Base-by-base conservation (phyloP, 495 filamentous ascomycete species). In the Aspergillus nidulans region DNA sequence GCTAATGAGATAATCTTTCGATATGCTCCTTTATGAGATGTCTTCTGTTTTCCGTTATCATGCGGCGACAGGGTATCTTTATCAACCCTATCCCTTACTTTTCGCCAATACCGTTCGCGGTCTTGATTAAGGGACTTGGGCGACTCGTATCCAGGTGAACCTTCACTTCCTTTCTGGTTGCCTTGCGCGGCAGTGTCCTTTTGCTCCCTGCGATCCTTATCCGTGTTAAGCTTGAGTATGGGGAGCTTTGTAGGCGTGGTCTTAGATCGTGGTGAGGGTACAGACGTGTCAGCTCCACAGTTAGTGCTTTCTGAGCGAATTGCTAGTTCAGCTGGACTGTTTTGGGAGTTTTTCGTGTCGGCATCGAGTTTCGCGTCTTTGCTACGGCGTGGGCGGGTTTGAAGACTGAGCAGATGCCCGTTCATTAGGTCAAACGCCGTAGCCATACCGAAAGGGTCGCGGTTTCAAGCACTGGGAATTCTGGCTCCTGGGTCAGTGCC, bases 191-290 rank as follows among this genome's bases (percentile, higher is more conserved):
- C 15, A n/a, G 28, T 32, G n/a, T 46, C 24, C 8, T 60, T 46
- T 16, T 19, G 39, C 3, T 59, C 41, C 10, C 62, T 55, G 6
- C 58, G 62, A 15, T 30, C 50, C 16, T 54, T 68, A 6, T 70
- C 67, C 6, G 42, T 12, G 9, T 62, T 43, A 1, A 45, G 21
- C 32, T 57, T 74, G 0, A 69, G 63, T 4, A 72, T 39, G 0
- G 72, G 72, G 40, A 75, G 70, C 46, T 65, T 71, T 28, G 70
- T 75, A 3, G 57, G 53, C 56, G 64, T 72, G 0, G 49, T 24
- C 56, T 64, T 72, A 0, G 49, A 34, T 41, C 41, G 63, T 21
- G 61, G 62, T 28, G 21, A 50, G 4, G 40, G 47, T 32, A 28
- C 12, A 13, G 42, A 46, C 26, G 10, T 45, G 28, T 28, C 48